Percentiles rank a stretch among this genome's conserved stretches.
phyloP scores from a whole-genome alignment of 495 filamentous ascomycete species.

The Aspergillus heteromorphus region DNA sequence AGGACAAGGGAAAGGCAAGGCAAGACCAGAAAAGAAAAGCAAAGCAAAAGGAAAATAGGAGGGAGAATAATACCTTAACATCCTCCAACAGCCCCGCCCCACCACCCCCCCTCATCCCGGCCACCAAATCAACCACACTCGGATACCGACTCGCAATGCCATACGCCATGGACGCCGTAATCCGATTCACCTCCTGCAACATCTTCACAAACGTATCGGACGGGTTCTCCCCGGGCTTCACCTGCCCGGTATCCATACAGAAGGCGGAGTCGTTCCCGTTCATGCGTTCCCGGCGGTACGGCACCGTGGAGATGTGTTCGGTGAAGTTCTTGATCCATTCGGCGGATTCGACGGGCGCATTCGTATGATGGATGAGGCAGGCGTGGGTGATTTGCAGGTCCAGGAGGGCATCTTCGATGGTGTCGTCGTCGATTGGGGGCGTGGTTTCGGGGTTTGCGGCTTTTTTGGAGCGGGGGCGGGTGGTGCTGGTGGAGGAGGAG shows the following conservation, averaged over 20 bases:
- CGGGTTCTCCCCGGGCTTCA: slow-evolving; percentile 63
- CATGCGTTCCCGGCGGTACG: slow-evolving; percentile 55
- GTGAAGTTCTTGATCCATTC: slow-evolving; percentile 78
- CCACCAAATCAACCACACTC: slow-evolving; percentile 50
- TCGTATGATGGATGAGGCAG: slow-evolving; percentile 70
- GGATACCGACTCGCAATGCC: slow-evolving; percentile 61
- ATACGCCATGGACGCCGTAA: slow-evolving; percentile 69
- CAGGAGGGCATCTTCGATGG: slow-evolving; percentile 69
- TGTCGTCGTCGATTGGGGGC: slow-evolving; percentile 61
- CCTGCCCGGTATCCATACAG: slow-evolving; percentile 80
- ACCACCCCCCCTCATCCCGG: slow-evolving; percentile 55
- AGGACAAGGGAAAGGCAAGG: too few relatives aligned
- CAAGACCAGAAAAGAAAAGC: neutral
- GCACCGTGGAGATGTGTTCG: slow-evolving; percentile 71
- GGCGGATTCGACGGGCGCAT: slow-evolving; percentile 55
- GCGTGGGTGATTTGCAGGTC: slow-evolving; percentile 63
- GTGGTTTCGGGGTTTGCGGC: slow-evolving; percentile 36
- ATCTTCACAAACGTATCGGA: slow-evolving; percentile 70
- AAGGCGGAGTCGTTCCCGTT: slow-evolving; percentile 55
- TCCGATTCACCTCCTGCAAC: slow-evolving; percentile 69
- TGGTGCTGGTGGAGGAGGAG: slow-evolving; percentile 9
- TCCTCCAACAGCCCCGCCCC: slow-evolving; percentile 55
- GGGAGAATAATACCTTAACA: slow-evolving; percentile 40
- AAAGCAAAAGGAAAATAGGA: neutral
- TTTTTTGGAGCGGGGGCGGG: slow-evolving; percentile 20